Conservation (phyloP, 2,329 filamentous ascomycete genomes). For the Aspergillus vadensis region DNA sequence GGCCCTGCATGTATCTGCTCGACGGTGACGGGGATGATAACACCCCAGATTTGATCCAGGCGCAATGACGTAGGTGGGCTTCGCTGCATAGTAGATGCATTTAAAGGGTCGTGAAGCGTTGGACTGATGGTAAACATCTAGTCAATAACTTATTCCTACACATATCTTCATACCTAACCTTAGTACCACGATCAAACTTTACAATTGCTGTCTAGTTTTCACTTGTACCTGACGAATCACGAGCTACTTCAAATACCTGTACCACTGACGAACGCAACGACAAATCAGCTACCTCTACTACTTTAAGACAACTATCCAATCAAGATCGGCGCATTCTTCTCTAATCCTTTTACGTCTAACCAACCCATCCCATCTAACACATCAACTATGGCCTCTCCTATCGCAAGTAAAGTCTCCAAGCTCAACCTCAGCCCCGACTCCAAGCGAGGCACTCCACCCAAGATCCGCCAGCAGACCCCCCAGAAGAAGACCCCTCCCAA, state of each 20-base stretch:
- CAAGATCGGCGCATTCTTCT: not conserved
- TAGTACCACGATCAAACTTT: not conserved
- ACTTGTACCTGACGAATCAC: not conserved
- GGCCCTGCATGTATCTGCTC: not conserved
- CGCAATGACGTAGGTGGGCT: not conserved
- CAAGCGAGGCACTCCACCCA: constrained; percentile 27
- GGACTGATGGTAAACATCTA: not conserved
- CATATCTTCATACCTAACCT: not conserved
- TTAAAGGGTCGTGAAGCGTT: not conserved
- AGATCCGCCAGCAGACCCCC: constrained; percentile 26
- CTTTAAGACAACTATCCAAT: not conserved
- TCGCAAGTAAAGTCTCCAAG: constrained; percentile 5
- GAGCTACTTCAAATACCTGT: not conserved
- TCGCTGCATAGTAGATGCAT: not conserved
- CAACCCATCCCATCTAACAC: constrained; percentile 13
- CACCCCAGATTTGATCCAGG: not conserved
- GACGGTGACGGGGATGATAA: not conserved
- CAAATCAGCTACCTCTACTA: not conserved
- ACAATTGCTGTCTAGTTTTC: not conserved
- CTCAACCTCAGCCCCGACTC: constrained; percentile 11
- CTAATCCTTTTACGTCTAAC: not conserved
- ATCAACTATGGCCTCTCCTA: not conserved
- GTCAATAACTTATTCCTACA: not conserved
- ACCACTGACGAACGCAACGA: not conserved
- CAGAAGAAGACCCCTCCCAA: constrained; percentile 27